phyloP scores from a whole-genome alignment of 257 asterid genomes.

The Fraxinus americana region DNA sequence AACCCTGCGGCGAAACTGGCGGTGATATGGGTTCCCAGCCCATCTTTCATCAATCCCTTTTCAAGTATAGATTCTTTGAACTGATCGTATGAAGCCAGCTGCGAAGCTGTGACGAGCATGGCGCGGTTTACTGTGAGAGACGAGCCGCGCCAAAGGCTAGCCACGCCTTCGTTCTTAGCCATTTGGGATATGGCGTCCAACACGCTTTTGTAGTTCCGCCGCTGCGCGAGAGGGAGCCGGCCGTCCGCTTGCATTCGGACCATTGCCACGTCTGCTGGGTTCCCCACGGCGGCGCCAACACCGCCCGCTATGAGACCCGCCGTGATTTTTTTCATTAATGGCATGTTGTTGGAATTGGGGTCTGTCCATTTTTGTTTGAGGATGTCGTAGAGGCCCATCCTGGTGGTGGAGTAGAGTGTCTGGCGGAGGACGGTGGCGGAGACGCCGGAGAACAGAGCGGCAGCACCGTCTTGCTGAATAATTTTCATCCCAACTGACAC shows the following conservation, averaged over 20 bases:
- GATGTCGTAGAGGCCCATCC: constrained; percentile 69
- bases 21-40: constrained; percentile 63
- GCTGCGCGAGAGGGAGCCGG: constrained; percentile 48
- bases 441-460: constrained; percentile 63
- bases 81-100: constrained; percentile 65
- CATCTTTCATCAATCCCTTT: constrained; percentile 48
- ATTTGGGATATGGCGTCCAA: constrained; percentile 60
- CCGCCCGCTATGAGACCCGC: constrained; percentile 68
- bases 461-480: constrained; percentile 54
- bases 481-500: constrained; percentile 48
- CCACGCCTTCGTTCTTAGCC: constrained; percentile 52
- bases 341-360: constrained; percentile 36
- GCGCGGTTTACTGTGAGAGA: constrained; percentile 67
- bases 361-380: constrained; percentile 66
- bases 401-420: constrained; percentile 61
- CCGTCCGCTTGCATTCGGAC: constrained; percentile 84
- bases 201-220: constrained; percentile 64
- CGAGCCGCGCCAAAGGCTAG: constrained; percentile 77
- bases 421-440: constrained; percentile 79
- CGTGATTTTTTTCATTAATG: constrained; percentile 38
- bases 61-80: constrained; percentile 57
- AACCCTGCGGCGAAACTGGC: constrained; percentile 75
- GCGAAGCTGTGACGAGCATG: constrained; percentile 74
- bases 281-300: constrained; percentile 72
- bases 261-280: constrained; percentile 81